Evolutionary conservation across 192 early-diverging fungal species (phyloP).

Genomic region (Coemansia interrupta): DNA sequence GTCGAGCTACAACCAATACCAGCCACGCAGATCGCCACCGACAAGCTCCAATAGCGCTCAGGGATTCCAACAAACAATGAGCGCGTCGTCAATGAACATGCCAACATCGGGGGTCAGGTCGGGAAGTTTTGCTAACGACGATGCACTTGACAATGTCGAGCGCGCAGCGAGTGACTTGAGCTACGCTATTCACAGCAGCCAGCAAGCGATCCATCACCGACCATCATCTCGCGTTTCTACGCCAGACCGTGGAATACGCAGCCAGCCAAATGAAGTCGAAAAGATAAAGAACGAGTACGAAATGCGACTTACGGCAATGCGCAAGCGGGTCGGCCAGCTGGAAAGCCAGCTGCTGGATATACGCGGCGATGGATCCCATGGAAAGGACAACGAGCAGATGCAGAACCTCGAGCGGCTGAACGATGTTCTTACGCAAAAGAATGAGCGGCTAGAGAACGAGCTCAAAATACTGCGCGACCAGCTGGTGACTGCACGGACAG

Average conservation of each 20-base stretch:
- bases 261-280: constrained; percentile 38
- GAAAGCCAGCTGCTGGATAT: constrained; percentile 59
- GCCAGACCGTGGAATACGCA: constrained; percentile 21
- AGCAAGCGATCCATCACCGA: constrained; percentile 8
- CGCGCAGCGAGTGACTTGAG: constrained; percentile 23
- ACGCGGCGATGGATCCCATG: constrained; percentile 36
- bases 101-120: background rate
- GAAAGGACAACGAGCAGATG: constrained; percentile 31
- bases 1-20: constrained; percentile 19
- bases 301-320: constrained; percentile 56
- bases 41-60: constrained; percentile 22
- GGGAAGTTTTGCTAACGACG: constrained; percentile 15
- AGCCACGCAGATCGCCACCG: constrained; percentile 27
- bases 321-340: constrained; percentile 64
- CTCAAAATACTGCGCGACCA: constrained; percentile 45
- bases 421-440: constrained; percentile 44
- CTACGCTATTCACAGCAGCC: constrained; percentile 23
- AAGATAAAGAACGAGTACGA: constrained; percentile 62
- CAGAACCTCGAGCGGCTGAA: constrained; percentile 55
- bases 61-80: constrained; percentile 15
- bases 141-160: constrained; percentile 22
- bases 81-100: background rate
- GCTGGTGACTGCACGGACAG: constrained; percentile 36
- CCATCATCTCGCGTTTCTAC: constrained; percentile 10
- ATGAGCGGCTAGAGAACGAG: constrained; percentile 49